phyloP scores from a whole-genome alignment of 352 stramenopile species.

The Globisporangium perplexum region DNA sequence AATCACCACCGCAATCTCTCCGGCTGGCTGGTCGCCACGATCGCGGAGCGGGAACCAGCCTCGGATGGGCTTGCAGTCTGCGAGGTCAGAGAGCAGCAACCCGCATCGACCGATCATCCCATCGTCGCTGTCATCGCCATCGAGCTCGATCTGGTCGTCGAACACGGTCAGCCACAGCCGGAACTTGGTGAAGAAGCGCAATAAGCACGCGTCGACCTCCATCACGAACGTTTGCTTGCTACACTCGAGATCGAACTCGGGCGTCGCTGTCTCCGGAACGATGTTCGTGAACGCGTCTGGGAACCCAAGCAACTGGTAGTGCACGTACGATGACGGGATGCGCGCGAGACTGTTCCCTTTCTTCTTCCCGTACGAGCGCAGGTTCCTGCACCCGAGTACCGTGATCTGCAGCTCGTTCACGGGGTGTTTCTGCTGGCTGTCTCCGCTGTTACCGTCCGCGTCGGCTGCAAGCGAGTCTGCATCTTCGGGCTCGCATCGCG shows the following conservation, averaged over 20 bases:
- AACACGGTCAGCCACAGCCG: slow-evolving; percentile 82
- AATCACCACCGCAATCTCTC: slow-evolving; percentile 67
- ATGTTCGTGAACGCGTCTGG: slow-evolving; percentile 89
- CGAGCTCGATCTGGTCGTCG: slow-evolving; percentile 58
- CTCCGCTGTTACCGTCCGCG: slow-evolving; percentile 13
- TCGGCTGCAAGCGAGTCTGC: slow-evolving; percentile 17
- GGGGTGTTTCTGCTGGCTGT: slow-evolving; percentile 11
- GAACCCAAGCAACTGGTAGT: slow-evolving; percentile 89
- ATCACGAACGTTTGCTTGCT: slow-evolving; percentile 63
- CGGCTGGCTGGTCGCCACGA: slow-evolving; percentile 40
- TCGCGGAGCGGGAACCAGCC: slow-evolving; percentile 73
- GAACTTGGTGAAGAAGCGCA: slow-evolving; percentile 83
- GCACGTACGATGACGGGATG: slow-evolving; percentile 73
- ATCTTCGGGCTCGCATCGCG: slow-evolving; percentile 7
- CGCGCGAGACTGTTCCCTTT: slow-evolving; percentile 23
- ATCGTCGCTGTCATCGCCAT: slow-evolving; percentile 28
- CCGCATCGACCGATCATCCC: slow-evolving; percentile 72
- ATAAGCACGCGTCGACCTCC: slow-evolving; percentile 64
- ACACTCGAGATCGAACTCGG: slow-evolving; percentile 68
- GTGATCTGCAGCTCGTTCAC: slow-evolving; percentile 70
- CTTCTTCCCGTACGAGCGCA: slow-evolving; percentile 41
- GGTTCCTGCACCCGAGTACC: slow-evolving; percentile 53
- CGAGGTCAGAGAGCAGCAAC: slow-evolving; percentile 60
- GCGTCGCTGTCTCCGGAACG: slow-evolving; percentile 42
- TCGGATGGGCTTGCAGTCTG: slow-evolving; percentile 58